These are phyloP conservation scores for Fragaria nilgerrensis DNA, from an alignment of 306 rosid genomes.

Conservation along the genomic window DNA sequence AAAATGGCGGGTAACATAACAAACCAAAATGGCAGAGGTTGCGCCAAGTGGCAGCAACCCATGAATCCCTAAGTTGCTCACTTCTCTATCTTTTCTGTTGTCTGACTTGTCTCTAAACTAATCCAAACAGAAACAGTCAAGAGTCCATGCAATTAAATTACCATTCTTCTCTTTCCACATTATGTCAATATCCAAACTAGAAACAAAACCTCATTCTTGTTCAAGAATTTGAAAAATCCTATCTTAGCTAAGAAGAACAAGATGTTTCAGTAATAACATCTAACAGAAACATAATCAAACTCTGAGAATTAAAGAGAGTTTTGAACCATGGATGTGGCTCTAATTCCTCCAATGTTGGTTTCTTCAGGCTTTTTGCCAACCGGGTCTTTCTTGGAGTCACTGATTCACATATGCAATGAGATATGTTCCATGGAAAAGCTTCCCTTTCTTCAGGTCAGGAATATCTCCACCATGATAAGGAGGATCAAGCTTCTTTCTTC, in stretches of 20 bases:
- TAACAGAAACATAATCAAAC: constrained; percentile 21
- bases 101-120: constrained; percentile 25
- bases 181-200: not conserved
- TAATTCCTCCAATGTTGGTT: constrained; percentile 45
- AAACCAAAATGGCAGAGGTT: constrained; percentile 35
- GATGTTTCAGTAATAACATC: constrained; percentile 9
- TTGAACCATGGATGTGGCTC: constrained; percentile 46
- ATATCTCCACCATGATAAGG: constrained; percentile 71
- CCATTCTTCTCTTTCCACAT: constrained; percentile 15
- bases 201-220: not conserved
- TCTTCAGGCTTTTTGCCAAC: constrained; percentile 62
- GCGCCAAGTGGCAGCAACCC: constrained; percentile 80
- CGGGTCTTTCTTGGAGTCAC: constrained; percentile 64
- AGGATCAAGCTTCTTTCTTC: constrained; percentile 81
- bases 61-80: constrained; percentile 16
- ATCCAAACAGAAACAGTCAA: constrained; percentile 60
- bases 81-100: constrained; percentile 30
- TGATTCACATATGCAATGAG: constrained; percentile 60
- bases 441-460: constrained; percentile 50
- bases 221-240: not conserved
- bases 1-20: constrained; percentile 22
- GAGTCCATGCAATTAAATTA: constrained; percentile 36
- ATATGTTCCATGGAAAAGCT: constrained; percentile 60
- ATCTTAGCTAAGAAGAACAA: not conserved
- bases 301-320: not conserved